Evolutionary conservation across 2,329 filamentous ascomycete genomes (phyloP).

Genomic region (Fusarium sp.): DNA sequence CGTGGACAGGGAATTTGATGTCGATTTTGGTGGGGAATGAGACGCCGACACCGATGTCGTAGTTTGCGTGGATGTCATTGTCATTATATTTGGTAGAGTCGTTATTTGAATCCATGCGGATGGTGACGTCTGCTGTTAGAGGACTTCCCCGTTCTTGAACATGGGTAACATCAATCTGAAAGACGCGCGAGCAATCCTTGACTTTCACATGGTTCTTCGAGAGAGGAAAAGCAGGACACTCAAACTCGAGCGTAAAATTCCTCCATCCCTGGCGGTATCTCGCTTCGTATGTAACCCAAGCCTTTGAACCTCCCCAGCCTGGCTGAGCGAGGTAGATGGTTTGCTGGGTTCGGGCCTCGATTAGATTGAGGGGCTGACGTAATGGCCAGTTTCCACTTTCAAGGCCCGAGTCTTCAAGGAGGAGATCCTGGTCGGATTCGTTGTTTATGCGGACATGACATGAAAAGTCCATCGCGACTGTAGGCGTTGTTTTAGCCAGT

Average conservation of each 20-base stretch:
- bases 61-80: constrained; percentile 8
- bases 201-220: constrained; percentile 23
- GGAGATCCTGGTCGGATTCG: constrained; percentile 24
- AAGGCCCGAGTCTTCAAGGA: constrained; percentile 30
- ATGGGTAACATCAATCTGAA: constrained; percentile 24
- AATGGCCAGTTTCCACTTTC: constrained; percentile 29
- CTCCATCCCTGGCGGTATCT: constrained; percentile 22
- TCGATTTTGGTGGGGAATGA: constrained; percentile 25
- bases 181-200: constrained; percentile 12
- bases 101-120: constrained; percentile 14
- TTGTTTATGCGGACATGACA: constrained; percentile 27
- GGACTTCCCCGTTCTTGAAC: constrained; percentile 26
- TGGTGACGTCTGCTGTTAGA: constrained; percentile 21
- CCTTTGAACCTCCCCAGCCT: constrained; percentile 27
- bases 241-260: constrained; percentile 31
- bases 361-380: constrained; percentile 33
- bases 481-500: accelerated
- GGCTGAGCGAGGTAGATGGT: constrained; percentile 26
- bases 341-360: constrained; percentile 24
- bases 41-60: constrained; percentile 25
- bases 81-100: background rate
- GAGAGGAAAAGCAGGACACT: constrained; percentile 24
- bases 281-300: constrained; percentile 30
- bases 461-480: constrained; percentile 25
- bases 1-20: constrained; percentile 28